Evolutionary conservation across 345 rosid genomes (phyloP).

Genomic region (Pistacia atlantica): DNA sequence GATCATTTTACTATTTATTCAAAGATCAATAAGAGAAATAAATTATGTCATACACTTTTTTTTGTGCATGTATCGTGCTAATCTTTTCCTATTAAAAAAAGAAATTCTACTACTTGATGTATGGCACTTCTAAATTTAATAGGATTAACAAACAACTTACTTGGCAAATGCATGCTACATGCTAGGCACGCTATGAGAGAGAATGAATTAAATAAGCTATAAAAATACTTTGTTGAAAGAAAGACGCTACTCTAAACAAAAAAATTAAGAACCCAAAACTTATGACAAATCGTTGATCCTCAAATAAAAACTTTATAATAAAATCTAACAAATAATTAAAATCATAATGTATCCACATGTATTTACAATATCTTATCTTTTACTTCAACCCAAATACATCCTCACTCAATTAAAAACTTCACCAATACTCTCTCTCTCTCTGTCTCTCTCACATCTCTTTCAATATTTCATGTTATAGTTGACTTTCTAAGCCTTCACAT

Average conservation of each 20-base stretch:
- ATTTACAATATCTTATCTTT: neutral
- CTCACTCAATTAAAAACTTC: constrained; percentile 32
- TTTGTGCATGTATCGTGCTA: too few species aligned
- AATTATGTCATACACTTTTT: too few species aligned
- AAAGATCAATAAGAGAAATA: too few species aligned
- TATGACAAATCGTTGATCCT: constrained; percentile 25
- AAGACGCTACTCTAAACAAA: neutral
- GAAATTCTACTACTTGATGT: too few species aligned
- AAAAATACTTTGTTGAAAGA: neutral
- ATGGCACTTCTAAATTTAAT: neutral
- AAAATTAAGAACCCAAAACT: neutral
- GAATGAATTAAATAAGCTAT: neutral
- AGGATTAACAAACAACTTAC: neutral
- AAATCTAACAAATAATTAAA: neutral
- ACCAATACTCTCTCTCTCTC: constrained; percentile 10
- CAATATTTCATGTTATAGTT: constrained; percentile 29
- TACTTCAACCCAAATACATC: constrained; percentile 20
- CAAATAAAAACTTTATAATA: neutral
- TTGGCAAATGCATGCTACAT: constrained; percentile 3
- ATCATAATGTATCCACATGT: constrained; percentile 22
- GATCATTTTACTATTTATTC: too few species aligned
- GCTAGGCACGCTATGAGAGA: constrained; percentile 9
- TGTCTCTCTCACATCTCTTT: neutral
- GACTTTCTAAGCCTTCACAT: constrained; percentile 38
- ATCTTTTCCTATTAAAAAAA: too few species aligned